A percentile compares a stretch with the other conserved stretches of the same genome.
Conservation (phyloP, 345 rosid genomes). For the Camelina sativa region DNA sequence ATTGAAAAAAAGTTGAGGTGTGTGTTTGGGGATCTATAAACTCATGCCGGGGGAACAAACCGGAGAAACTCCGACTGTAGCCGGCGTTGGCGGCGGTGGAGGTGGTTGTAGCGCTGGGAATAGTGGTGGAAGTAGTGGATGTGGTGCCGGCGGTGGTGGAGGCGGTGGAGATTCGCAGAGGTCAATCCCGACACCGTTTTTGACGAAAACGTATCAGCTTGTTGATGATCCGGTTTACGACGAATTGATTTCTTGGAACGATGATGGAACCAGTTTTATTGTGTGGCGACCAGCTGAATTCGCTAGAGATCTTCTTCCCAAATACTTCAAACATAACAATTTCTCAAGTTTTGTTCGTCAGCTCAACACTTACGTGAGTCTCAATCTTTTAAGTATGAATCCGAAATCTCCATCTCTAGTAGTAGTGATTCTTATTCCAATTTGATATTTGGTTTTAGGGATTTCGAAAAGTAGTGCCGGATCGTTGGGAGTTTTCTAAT, state of each 20-base stretch:
- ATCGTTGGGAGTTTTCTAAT: conserved; percentile 94
- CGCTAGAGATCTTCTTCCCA: conserved; percentile 90
- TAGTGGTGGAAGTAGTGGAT: conserved; percentile 45
- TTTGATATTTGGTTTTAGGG: conserved; percentile 52
- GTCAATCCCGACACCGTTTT: conserved; percentile 88
- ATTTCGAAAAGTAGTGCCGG: conserved; percentile 90
- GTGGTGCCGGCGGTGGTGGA: conserved; percentile 32
- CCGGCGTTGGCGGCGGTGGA: conserved; percentile 46
- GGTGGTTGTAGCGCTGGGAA: conserved; percentile 45
- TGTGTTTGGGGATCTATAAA: conserved; percentile 23
- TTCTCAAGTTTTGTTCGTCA: conserved; percentile 98
- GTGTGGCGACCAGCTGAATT: conserved; percentile 97
- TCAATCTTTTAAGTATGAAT: neutral
- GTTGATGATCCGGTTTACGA: conserved; percentile 79
- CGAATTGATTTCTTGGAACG: conserved; percentile 89
- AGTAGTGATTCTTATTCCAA: neutral
- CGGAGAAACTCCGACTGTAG: conserved; percentile 54
- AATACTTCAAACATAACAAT: conserved; percentile 91
- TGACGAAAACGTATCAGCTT: conserved; percentile 83
- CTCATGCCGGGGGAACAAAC: conserved; percentile 71
- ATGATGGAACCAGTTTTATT: conserved; percentile 82
- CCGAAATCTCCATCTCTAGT: neutral
- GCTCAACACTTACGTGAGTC: conserved; percentile 90
- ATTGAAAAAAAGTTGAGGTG: conserved; percentile 42
- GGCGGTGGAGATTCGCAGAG: conserved; percentile 66